Conservation (phyloP, 225 moss, liverwort and hornwort species). For the Bryum argenteum region DNA sequence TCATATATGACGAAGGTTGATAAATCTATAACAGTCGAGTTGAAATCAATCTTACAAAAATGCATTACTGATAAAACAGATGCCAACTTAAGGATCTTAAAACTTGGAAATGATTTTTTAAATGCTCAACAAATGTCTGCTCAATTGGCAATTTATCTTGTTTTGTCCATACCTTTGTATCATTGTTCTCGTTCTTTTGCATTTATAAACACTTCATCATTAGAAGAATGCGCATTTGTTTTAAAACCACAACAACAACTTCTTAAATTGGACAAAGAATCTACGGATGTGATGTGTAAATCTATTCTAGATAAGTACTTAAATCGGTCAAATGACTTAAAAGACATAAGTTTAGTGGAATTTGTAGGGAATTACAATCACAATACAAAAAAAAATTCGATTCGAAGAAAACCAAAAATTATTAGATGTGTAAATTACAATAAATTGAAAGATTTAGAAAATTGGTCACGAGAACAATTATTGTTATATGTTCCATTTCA, state of each 20-base stretch:
- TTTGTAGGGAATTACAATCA: background rate
- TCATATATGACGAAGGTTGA: constrained; percentile 7
- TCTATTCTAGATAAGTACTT: background rate
- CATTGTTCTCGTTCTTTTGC: background rate
- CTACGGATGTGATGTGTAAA: background rate
- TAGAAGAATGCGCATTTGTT: background rate
- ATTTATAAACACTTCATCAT: background rate
- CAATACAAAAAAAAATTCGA: no score
- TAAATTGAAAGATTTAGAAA: no score
- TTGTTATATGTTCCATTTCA: no score
- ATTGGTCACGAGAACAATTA: no score
- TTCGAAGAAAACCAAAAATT: no score
- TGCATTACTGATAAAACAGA: background rate
- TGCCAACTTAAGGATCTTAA: background rate
- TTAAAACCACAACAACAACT: background rate
- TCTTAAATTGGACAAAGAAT: background rate
- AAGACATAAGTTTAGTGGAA: background rate
- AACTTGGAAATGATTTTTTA: background rate
- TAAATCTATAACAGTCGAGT: background rate
- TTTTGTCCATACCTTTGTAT: background rate
- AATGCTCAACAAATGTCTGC: background rate
- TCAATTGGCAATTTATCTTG: background rate
- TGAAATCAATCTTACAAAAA: background rate
- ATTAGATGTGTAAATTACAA: no score
- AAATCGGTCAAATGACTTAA: background rate